phyloP scores from a whole-genome alignment of 352 stramenopile species.

The Phytopythium vexans region DNA sequence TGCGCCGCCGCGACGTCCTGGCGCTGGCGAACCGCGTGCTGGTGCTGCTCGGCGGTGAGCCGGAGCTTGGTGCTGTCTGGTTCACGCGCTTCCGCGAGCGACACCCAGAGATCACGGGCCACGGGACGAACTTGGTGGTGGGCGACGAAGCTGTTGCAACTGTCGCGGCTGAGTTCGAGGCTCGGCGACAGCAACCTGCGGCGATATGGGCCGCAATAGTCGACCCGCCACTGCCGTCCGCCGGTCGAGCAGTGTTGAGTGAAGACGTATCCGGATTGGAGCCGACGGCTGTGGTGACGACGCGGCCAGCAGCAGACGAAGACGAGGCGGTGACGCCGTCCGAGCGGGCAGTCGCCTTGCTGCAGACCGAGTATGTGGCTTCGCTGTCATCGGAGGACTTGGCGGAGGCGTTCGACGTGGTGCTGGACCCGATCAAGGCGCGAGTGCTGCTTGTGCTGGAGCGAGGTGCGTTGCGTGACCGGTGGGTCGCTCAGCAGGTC shows the following conservation, averaged over 20 bases:
- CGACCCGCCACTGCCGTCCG: too few species aligned
- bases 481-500: slow-evolving; percentile 13
- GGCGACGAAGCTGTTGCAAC: background rate
- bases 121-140: slow-evolving; percentile 13
- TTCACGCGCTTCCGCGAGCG: slow-evolving; percentile 17
- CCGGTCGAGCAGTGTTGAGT: background rate
- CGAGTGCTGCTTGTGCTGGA: slow-evolving; percentile 11
- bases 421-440: slow-evolving; percentile 10
- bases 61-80: slow-evolving; percentile 13
- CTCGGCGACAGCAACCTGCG: background rate
- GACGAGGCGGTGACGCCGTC: slow-evolving; percentile 9
- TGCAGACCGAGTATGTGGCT: slow-evolving; percentile 11
- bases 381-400: slow-evolving; percentile 9
- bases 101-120: slow-evolving; percentile 10
- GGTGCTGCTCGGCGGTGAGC: background rate
- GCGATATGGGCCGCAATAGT: background rate
- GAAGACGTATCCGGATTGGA: background rate
- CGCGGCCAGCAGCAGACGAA: background rate
- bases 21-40: slow-evolving; percentile 10
- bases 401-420: slow-evolving; percentile 17
- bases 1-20: slow-evolving; percentile 16
- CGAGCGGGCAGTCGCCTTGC: slow-evolving; percentile 10
- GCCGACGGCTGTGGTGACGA: background rate
- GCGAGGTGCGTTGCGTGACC: slow-evolving; percentile 10
- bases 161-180: background rate